Conservation (phyloP, 1,284 basidiomycete species). For the Ustilago hordei region DNA sequence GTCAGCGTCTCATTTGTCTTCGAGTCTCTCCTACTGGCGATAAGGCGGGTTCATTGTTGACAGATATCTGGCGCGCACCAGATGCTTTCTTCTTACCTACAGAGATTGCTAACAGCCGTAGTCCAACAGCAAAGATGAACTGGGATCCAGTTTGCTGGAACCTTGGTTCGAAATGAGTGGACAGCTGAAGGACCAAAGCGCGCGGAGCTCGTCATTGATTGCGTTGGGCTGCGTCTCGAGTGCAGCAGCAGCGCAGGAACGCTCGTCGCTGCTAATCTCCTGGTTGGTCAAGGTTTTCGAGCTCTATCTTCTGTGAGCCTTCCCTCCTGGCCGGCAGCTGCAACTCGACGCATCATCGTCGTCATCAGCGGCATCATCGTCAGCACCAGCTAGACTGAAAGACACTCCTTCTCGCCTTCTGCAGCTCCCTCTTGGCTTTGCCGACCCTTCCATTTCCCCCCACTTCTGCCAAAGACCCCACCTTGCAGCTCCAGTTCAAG, state of each 20-base stretch:
- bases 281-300: constrained; percentile 4
- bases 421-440: background rate
- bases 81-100: too few relatives aligned
- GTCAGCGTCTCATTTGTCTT: background rate
- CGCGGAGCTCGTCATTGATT: constrained; percentile 4
- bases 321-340: background rate
- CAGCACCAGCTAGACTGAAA: background rate
- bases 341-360: constrained; percentile 17
- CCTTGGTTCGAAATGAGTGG: background rate
- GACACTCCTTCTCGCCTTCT: background rate
- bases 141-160: background rate
- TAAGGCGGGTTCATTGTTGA: too few relatives aligned
- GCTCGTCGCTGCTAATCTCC: background rate
- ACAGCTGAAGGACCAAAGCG: background rate
- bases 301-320: background rate
- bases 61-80: too few relatives aligned
- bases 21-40: too few relatives aligned
- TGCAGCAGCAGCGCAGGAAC: background rate
- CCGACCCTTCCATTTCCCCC: background rate
- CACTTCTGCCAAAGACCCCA: background rate
- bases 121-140: background rate
- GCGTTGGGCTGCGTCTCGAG: background rate
- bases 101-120: too few relatives aligned
- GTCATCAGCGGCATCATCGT: constrained; percentile 17
- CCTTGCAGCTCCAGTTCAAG: background rate